Conservation (phyloP, 2,329 filamentous ascomycete genomes). For the Neofusicoccum sp. region DNA sequence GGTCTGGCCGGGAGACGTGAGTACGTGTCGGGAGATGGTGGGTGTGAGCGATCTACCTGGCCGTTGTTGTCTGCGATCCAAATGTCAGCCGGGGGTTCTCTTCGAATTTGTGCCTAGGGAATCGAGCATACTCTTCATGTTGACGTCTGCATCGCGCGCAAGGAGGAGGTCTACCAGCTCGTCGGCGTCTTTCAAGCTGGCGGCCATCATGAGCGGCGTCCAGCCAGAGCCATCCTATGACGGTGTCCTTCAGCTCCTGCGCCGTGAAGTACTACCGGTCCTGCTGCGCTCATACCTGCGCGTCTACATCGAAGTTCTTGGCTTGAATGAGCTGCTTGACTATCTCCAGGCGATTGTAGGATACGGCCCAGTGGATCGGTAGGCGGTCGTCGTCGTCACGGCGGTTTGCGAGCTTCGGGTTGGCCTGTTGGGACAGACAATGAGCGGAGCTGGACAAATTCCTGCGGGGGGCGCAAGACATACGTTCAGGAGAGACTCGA, state of each 20-base stretch:
- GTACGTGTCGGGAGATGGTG: slow-evolving; percentile 6
- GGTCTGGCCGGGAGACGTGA: slow-evolving; percentile 54
- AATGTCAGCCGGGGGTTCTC: neutral
- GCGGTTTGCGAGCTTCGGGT: slow-evolving; percentile 72
- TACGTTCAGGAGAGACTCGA: slow-evolving; percentile 73
- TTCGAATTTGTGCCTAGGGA: neutral
- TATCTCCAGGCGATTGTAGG: slow-evolving; percentile 75
- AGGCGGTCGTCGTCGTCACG: slow-evolving; percentile 84
- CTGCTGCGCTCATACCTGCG: slow-evolving; percentile 56
- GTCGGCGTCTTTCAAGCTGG: slow-evolving; percentile 70
- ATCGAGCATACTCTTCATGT: slow-evolving; percentile 63
- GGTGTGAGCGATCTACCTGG: slow-evolving; percentile 48
- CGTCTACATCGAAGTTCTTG: slow-evolving; percentile 79
- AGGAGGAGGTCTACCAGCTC: slow-evolving; percentile 67
- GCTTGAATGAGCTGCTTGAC: slow-evolving; percentile 68
- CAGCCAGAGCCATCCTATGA: slow-evolving; percentile 76
- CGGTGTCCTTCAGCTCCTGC: neutral
- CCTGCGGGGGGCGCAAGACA: slow-evolving; percentile 35
- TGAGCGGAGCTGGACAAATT: neutral
- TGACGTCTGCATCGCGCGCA: slow-evolving; percentile 67
- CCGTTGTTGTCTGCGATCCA: slow-evolving; percentile 58
- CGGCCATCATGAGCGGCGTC: slow-evolving; percentile 82
- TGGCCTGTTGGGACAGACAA: slow-evolving; percentile 54
- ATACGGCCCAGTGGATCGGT: slow-evolving; percentile 90
- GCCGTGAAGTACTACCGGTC: neutral